Base-by-base conservation (phyloP, 805 yeast species). In the Metschnikowia dekortorum region DNA sequence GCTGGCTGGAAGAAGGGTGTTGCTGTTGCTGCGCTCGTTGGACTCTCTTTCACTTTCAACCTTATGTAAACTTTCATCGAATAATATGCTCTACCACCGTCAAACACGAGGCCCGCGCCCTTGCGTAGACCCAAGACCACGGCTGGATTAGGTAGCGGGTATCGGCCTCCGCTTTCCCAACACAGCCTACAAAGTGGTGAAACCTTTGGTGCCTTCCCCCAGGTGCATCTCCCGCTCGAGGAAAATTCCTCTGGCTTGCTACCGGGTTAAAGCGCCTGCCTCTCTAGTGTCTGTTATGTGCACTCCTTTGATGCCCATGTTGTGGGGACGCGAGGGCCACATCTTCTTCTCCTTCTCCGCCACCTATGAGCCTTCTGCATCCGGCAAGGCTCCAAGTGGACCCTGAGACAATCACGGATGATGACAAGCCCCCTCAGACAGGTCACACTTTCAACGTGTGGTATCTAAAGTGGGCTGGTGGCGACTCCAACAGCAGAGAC, bases 391-490 rank as follows among this genome's bases (percentile, higher is more conserved):
- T 83, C 2, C 97, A 89, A 61, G 81, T 87, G 1, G 84, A 83
- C 50, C 85, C 88, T 1, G 75, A 77, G 0, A 70, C 71, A 5
- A 65, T 83, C 13, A 73, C 82, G 0, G 75, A 77, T 16, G 82
- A 81, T 39, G 82, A 78, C 38, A 77, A 80, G 43, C 96, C 96
- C 0, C 84, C 88, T 6, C 96, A 87, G 56, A 79, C 86, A 0
- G 96, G 96, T 0, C 80, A 83, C 7, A 81, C 83, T 0, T 91
- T 86, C 71, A 91, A 91, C 60, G 76, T 89, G 13, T 91, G 97
- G 97, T 91, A 81, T 65, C 74, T 85, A 50, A 85, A 85, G 65
- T 91, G 97, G 97, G 82, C 94, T 7, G 89, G 90, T 0, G 68
- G 68, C 14, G 90, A 89, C 11, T 70, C 77, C 37, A 81, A 81